Evolutionary conservation across 495 filamentous ascomycete genomes (phyloP), one percentile per base, ranked within the genome.

Genomic region (Penicillium maclennaniae): DNA sequence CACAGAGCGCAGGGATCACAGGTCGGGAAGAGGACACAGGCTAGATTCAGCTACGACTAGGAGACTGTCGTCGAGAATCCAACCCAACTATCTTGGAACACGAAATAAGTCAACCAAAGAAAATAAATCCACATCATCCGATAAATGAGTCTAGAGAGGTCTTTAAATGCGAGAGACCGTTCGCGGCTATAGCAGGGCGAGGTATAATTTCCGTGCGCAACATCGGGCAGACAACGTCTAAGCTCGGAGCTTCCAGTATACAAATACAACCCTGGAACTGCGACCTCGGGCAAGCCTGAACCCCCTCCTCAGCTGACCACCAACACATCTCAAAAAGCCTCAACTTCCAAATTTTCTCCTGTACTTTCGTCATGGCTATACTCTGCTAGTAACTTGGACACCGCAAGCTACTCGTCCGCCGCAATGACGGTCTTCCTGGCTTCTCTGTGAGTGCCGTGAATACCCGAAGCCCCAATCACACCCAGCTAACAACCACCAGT

Each of bases 391-490:
- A 34, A 20, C 37, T 7, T 49, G n/a, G 19, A 28, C 20, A 41
- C 17, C 27, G 14, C 40, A 7, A 19, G 8, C 38, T 40, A 40
- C 38, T 7, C 44, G 1, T 14, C 28, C 47, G 15, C 26, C 36
- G 12, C 47, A 45, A 69, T 67, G 64, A 68, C 65, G 37, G 54
- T 62, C 39, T 68, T 70, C 42, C 59, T 71, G 39, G 69, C 65
- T 8, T 69, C 69, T 15, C 43, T 72, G 69, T 72, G 42, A 51
- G 61, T 55, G 14, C 21, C 42, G 27, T 21, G 20, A 34, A 15
- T 53, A 44, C 15, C 41, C 28, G 31, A 25, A 38, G 27, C n/a
- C 38, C 26, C n/a, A 31, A 10, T 19, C 21, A 50, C 38, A 25
- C 27, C 45, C n/a, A 20, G 48, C 54, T 63, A 23, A 57, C 21